These are phyloP conservation scores for Aspergillus homomorphus DNA, from an alignment of 495 filamentous ascomycete genomes.

Conservation along the genomic window DNA sequence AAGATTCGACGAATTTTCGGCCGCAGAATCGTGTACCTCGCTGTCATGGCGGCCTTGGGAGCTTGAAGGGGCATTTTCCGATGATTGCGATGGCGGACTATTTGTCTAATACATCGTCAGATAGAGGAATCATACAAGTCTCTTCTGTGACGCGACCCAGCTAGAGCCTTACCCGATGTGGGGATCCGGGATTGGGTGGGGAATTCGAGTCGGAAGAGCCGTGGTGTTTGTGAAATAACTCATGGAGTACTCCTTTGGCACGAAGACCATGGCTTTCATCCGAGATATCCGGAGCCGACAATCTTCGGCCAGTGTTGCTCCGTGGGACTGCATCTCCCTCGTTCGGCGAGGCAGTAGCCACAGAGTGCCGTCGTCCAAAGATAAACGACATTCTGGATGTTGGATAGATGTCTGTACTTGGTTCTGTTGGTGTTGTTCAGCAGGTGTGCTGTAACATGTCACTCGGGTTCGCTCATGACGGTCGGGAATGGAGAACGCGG, in stretches of 20 bases:
- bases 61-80: not conserved
- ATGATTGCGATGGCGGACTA: not conserved
- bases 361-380: constrained; percentile 22
- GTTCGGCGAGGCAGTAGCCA: constrained; percentile 7
- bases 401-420: not conserved
- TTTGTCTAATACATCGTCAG: not conserved
- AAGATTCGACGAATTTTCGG: not conserved
- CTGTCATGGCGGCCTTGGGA: constrained; percentile 5
- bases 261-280: constrained; percentile 2
- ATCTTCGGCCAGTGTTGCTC: constrained; percentile 4
- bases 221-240: constrained; percentile 28
- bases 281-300: constrained; percentile 12
- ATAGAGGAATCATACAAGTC: not conserved
- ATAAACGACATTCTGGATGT: constrained; percentile 17
- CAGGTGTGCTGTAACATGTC: not conserved
- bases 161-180: not conserved
- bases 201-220: constrained; percentile 3
- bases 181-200: not conserved
- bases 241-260: constrained; percentile 22
- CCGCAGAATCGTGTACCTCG: not conserved
- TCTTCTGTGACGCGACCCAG: not conserved
- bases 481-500: not conserved
- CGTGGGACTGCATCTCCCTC: constrained; percentile 6
- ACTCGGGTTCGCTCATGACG: not conserved
- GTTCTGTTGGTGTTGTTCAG: not conserved